These are phyloP conservation scores for Xylaria nigripes DNA, from an alignment of 495 filamentous ascomycete species.

Conservation along the genomic window DNA sequence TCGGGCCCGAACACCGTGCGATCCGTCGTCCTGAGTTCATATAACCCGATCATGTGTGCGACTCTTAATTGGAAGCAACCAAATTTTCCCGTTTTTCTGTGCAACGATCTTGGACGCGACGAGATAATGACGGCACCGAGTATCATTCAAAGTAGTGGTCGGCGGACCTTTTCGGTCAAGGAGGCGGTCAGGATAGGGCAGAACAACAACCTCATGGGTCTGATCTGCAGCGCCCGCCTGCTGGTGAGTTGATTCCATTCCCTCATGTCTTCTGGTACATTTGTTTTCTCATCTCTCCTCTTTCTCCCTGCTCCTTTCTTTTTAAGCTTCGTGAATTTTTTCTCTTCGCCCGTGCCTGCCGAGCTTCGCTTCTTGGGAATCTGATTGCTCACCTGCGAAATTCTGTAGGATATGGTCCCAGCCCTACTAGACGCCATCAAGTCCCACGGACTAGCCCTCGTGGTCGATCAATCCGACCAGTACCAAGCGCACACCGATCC, in stretches of 20 bases:
- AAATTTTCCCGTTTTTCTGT: conserved; percentile 92
- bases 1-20: conserved; percentile 59
- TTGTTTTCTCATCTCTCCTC: background rate
- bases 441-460: conserved; percentile 81
- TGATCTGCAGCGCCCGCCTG: conserved; percentile 79
- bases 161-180: conserved; percentile 74
- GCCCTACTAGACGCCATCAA: conserved; percentile 89
- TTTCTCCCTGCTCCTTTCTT: no score
- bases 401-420: conserved; percentile 78
- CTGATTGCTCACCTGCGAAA: conserved; percentile 8
- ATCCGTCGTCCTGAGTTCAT: conserved; percentile 86
- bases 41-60: conserved; percentile 81
- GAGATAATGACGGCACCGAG: conserved; percentile 32
- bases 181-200: conserved; percentile 89
- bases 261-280: no score
- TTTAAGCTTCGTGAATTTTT: background rate
- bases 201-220: conserved; percentile 95
- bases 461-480: conserved; percentile 70
- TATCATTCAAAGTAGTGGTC: conserved; percentile 53
- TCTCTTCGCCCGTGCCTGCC: background rate
- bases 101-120: conserved; percentile 74
- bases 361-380: background rate
- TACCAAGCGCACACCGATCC: conserved; percentile 28
- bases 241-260: conserved; percentile 51
- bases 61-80: conserved; percentile 98